phyloP scores from a whole-genome alignment of 805 yeast genomes.

The Jamesozyma gamospora region DNA sequence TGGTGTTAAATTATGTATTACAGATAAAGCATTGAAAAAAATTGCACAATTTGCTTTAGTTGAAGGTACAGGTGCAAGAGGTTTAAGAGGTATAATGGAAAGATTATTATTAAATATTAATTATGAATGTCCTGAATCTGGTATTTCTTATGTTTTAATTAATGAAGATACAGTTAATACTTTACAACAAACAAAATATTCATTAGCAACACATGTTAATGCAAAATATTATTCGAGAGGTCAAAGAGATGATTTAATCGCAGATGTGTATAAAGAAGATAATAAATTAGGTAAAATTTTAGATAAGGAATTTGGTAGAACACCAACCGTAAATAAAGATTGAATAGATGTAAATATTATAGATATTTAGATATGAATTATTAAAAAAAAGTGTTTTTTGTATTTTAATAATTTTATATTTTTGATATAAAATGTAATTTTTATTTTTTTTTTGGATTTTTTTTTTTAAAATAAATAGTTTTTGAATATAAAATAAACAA shows the following conservation, averaged over 20 bases:
- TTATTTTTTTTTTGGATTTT: too few species aligned
- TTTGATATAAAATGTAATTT: too few species aligned
- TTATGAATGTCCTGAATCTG: constrained; percentile 52
- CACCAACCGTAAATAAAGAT: constrained; percentile 3
- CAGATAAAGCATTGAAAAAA: constrained; percentile 37
- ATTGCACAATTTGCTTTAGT: constrained; percentile 40
- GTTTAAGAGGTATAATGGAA: constrained; percentile 46
- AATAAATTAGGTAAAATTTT: constrained; percentile 27
- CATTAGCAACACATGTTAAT: constrained; percentile 24
- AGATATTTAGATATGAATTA: not conserved
- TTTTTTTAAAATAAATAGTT: too few species aligned
- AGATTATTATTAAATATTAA: constrained; percentile 41
- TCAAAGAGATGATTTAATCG: constrained; percentile 34
- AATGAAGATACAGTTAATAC: constrained; percentile 36
- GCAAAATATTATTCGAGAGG: constrained; percentile 40
- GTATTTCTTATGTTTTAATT: constrained; percentile 40
- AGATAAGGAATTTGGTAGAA: constrained; percentile 25
- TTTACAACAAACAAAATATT: constrained; percentile 27
- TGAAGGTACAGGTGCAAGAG: constrained; percentile 56
- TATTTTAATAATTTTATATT: not conserved
- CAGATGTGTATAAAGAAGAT: constrained; percentile 37
- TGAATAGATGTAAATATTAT: not conserved
- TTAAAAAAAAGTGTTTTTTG: not conserved
- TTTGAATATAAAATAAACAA: too few species aligned
- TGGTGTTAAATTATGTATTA: constrained; percentile 42